Evolutionary conservation across 768 basidiomycete genomes (phyloP).

Genomic region (Phaffia tasmanica): DNA sequence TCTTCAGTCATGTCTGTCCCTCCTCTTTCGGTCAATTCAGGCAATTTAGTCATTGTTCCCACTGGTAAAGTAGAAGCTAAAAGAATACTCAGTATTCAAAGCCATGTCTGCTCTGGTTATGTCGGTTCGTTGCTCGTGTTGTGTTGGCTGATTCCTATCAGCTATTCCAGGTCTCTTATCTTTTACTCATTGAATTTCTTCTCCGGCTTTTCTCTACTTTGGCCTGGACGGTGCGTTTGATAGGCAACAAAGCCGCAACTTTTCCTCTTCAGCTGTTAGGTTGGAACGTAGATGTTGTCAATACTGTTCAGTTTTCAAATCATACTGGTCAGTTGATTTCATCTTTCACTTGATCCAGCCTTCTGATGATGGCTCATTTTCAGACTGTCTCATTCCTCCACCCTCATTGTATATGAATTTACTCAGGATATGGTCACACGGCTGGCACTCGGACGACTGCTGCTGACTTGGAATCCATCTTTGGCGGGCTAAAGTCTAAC

Average conservation of each 20-base stretch:
- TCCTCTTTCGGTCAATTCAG: slow-evolving; percentile 19
- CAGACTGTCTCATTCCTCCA: not conserved
- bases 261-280: slow-evolving; percentile 53
- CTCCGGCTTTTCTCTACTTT: not conserved
- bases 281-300: slow-evolving; percentile 83
- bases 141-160: slow-evolving; percentile 42
- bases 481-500: slow-evolving; percentile 61
- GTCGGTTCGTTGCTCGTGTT: slow-evolving; percentile 56
- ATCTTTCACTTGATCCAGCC: not conserved
- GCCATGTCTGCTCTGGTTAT: slow-evolving; percentile 86
- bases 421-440: slow-evolving; percentile 64
- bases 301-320: slow-evolving; percentile 85
- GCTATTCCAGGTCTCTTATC: not conserved
- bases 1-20: slow-evolving; percentile 20
- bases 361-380: not conserved
- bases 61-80: slow-evolving; percentile 19
- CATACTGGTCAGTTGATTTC: slow-evolving; percentile 56
- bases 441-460: slow-evolving; percentile 70
- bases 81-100: slow-evolving; percentile 76
- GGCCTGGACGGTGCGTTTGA: not conserved
- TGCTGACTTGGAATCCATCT: slow-evolving; percentile 62
- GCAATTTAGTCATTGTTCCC: not conserved
- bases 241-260: slow-evolving; percentile 54
- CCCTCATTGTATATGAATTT: slow-evolving; percentile 16
- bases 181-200: not conserved